Evolutionary conservation across 2,329 filamentous ascomycete genomes (phyloP).

Genomic region (Dothidotthia symphoricarpi): DNA sequence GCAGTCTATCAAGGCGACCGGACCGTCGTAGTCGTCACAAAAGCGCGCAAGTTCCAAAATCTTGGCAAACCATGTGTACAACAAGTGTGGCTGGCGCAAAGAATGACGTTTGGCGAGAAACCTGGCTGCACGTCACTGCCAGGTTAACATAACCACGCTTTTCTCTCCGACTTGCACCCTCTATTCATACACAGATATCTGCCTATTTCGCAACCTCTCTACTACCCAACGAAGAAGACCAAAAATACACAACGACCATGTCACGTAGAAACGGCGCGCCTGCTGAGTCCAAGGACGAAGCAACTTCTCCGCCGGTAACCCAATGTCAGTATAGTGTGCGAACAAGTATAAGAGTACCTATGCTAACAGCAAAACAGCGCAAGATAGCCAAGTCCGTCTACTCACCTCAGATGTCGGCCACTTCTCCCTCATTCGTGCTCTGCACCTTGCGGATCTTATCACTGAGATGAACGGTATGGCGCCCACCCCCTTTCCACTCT

Average conservation of each 20-base stretch:
- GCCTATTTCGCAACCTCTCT: background rate
- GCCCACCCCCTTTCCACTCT: background rate
- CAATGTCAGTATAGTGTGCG: slow-evolving; percentile 44
- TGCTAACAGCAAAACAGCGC: slow-evolving; percentile 45
- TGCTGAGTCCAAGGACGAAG: slow-evolving; percentile 44
- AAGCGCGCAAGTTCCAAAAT: background rate
- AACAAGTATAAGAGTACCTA: background rate
- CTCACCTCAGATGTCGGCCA: slow-evolving; percentile 69
- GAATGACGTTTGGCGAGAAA: slow-evolving; percentile 13
- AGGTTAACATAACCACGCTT: slow-evolving; percentile 2
- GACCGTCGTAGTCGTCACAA: too few relatives aligned
- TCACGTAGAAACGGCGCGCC: slow-evolving; percentile 61
- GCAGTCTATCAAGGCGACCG: too few relatives aligned
- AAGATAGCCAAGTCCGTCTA: slow-evolving; percentile 74
- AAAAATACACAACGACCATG: slow-evolving; percentile 47
- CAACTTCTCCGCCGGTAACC: slow-evolving; percentile 7
- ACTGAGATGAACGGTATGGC: slow-evolving; percentile 70
- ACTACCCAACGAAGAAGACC: slow-evolving; percentile 1
- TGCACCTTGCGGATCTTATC: slow-evolving; percentile 81
- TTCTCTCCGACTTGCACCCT: background rate
- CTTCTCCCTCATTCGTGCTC: slow-evolving; percentile 60
- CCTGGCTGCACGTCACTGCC: slow-evolving; percentile 7
- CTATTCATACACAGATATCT: background rate
- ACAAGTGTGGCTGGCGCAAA: slow-evolving; percentile 4
- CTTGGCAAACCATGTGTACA: slow-evolving; percentile 12